These are phyloP conservation scores for Condylostoma magnum DNA, from an alignment of 169 alveolate species.

Conservation along the genomic window DNA sequence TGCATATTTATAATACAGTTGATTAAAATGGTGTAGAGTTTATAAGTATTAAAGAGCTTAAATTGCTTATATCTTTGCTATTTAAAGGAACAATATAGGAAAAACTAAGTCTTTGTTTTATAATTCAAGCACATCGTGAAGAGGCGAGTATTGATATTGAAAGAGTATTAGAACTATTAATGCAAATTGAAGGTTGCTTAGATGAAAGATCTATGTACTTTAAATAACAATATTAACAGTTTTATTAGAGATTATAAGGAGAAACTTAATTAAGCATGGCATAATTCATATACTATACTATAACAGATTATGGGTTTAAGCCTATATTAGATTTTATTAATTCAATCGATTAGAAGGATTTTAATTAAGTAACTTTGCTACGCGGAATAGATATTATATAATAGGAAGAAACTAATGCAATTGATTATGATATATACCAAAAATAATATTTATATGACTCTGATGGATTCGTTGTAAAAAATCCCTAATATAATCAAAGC, in stretches of 20 bases:
- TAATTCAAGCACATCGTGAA: neutral
- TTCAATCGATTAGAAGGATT: neutral
- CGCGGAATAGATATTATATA: neutral
- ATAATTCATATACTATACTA: neutral
- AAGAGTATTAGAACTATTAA: neutral
- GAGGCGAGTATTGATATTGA: neutral
- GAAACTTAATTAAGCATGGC: neutral
- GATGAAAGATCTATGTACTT: neutral
- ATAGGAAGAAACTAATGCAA: neutral
- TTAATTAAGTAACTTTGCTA: neutral
- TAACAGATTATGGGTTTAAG: neutral
- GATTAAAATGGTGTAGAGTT: neutral
- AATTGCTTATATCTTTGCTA: neutral
- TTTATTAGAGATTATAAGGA: neutral
- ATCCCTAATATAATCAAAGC: too few species aligned
- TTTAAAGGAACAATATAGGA: neutral
- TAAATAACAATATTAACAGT: neutral
- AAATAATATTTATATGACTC: neutral
- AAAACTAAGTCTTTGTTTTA: conserved; percentile 1
- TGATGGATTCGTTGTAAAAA: too few species aligned
- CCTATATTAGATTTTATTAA: conserved; percentile 1
- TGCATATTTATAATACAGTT: conserved; percentile 3
- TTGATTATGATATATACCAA: neutral
- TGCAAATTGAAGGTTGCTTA: neutral
- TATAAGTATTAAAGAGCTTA: neutral